Evolutionary conservation across 768 basidiomycete species (phyloP).

Genomic region (Phlebiopsis flavidoalba): DNA sequence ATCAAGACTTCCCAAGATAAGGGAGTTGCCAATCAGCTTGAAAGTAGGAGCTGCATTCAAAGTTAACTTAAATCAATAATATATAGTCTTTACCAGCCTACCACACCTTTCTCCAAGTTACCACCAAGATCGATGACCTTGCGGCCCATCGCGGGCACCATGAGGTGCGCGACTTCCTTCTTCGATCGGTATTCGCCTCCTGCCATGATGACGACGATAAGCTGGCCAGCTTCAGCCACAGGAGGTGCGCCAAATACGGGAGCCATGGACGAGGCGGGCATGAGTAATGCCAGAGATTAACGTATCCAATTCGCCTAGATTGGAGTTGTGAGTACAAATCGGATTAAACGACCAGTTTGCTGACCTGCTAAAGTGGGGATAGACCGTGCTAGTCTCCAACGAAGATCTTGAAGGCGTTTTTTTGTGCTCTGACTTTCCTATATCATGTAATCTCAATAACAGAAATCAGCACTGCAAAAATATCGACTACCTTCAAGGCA

Average conservation of each 20-base stretch:
- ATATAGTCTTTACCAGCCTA: neutral
- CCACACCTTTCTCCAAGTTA: constrained; percentile 74
- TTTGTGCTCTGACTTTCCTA: constrained; percentile 34
- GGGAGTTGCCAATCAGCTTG: constrained; percentile 77
- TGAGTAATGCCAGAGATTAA: constrained; percentile 55
- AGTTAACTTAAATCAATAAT: neutral
- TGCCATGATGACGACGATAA: constrained; percentile 75
- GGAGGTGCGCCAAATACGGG: constrained; percentile 76
- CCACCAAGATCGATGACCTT: constrained; percentile 80
- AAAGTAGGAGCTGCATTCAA: constrained; percentile 49
- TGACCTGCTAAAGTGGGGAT: constrained; percentile 21
- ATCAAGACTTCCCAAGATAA: constrained; percentile 77
- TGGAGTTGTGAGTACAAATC: neutral
- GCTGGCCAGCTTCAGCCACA: constrained; percentile 57
- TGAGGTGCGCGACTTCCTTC: constrained; percentile 70
- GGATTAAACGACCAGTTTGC: neutral
- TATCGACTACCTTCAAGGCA: constrained; percentile 45
- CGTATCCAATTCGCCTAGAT: constrained; percentile 60
- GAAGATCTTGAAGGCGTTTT: constrained; percentile 73
- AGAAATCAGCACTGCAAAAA: neutral
- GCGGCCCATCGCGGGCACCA: constrained; percentile 73
- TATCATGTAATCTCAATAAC: neutral
- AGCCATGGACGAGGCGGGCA: constrained; percentile 61
- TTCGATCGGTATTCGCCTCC: constrained; percentile 79
- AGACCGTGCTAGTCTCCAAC: constrained; percentile 82